Percentiles rank a stretch among this genome's conserved stretches.
Evolutionary conservation across 805 yeast species (phyloP).

Genomic region (Candida alai): DNA sequence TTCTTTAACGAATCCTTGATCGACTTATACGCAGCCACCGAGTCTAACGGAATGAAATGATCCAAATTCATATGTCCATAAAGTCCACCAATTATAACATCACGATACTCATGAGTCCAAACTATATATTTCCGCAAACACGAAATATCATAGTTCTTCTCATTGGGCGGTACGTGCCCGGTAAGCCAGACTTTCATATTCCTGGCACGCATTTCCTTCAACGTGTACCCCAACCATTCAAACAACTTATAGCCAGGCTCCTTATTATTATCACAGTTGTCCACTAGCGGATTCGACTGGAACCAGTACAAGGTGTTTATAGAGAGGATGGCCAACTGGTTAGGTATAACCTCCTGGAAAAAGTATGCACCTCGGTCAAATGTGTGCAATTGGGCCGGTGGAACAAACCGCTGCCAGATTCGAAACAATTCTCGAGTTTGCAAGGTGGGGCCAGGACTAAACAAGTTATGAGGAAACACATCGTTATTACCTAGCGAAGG

Average conservation of each 20-base stretch:
- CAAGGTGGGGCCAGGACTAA: constrained; percentile 83
- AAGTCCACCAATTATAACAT: constrained; percentile 76
- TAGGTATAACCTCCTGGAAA: constrained; percentile 75
- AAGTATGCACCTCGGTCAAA: constrained; percentile 75
- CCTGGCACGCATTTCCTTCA: constrained; percentile 68
- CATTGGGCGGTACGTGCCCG: constrained; percentile 87
- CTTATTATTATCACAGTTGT: constrained; percentile 65
- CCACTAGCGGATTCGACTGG: constrained; percentile 77
- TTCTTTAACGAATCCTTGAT: constrained; percentile 22
- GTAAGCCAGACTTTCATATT: constrained; percentile 82
- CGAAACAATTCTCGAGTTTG: constrained; percentile 75
- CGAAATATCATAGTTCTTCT: constrained; percentile 68
- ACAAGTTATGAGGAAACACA: constrained; percentile 83
- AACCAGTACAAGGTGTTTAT: constrained; percentile 74
- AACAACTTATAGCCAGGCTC: constrained; percentile 80
- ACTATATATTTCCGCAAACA: constrained; percentile 72
- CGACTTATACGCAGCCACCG: constrained; percentile 61
- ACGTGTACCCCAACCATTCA: constrained; percentile 71
- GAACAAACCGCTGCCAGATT: constrained; percentile 72
- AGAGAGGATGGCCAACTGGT: constrained; percentile 70
- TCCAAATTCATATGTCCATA: constrained; percentile 91
- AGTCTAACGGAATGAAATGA: constrained; percentile 76
- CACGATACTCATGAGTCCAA: constrained; percentile 85
- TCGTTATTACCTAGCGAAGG: constrained; percentile 86
- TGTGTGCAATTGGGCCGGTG: constrained; percentile 70